Conservation (phyloP, 2,329 filamentous ascomycete genomes). For the Cladophialophora carrionii region DNA sequence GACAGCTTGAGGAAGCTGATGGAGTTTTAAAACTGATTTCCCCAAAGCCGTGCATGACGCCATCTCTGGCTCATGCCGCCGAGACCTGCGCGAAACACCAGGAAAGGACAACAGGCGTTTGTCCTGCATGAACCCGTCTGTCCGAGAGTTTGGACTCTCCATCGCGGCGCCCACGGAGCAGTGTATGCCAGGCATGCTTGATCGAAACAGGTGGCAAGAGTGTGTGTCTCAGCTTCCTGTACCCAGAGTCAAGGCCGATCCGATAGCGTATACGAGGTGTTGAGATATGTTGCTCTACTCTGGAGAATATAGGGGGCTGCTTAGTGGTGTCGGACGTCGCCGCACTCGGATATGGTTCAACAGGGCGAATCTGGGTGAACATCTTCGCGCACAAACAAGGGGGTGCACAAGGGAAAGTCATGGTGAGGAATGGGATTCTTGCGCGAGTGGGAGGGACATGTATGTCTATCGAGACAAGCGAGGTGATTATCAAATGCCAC, state of each 20-base stretch:
- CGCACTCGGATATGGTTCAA: too few relatives aligned
- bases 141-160: background rate
- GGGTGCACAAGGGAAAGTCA: too few relatives aligned
- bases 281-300: too few relatives aligned
- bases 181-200: too few relatives aligned
- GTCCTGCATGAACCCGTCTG: background rate
- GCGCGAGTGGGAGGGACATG: background rate
- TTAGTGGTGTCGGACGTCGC: too few relatives aligned
- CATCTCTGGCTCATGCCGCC: background rate
- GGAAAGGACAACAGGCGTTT: background rate
- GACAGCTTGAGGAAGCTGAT: slow-evolving; percentile 2
- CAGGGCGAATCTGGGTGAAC: too few relatives aligned
- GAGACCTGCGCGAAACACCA: background rate
- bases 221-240: background rate
- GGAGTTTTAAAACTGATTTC: background rate
- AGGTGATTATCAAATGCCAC: background rate
- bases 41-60: too few relatives aligned
- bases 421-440: background rate
- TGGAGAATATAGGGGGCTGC: too few relatives aligned
- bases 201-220: background rate
- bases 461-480: background rate
- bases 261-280: too few relatives aligned
- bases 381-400: too few relatives aligned
- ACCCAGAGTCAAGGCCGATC: background rate
- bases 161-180: background rate